A percentile compares a stretch with the other conserved stretches of the same genome.
These are phyloP conservation scores for Rusavskia elegans DNA, from an alignment of 495 filamentous ascomycete genomes.

Conservation along the genomic window DNA sequence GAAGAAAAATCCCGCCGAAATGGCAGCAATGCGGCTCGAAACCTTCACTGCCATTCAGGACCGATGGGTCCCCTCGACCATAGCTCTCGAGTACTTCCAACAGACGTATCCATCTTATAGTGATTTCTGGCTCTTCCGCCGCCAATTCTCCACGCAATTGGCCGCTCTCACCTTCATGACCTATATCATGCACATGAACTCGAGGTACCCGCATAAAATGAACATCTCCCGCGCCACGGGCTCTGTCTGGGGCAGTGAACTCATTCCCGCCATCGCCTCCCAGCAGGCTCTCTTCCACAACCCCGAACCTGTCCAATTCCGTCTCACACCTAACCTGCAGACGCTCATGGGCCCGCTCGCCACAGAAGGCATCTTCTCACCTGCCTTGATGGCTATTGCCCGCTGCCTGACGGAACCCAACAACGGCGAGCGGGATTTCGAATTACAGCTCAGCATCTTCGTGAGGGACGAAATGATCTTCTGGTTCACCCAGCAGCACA, in stretches of 20 bases:
- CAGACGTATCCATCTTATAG: slow-evolving; percentile 73
- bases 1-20: slow-evolving; percentile 49
- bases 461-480: slow-evolving; percentile 96
- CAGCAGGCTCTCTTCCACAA: slow-evolving; percentile 82
- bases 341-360: slow-evolving; percentile 88
- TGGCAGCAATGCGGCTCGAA: slow-evolving; percentile 58
- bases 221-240: slow-evolving; percentile 77
- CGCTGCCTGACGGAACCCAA: slow-evolving; percentile 88
- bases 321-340: slow-evolving; percentile 90
- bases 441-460: slow-evolving; percentile 82
- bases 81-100: slow-evolving; percentile 83
- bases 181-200: slow-evolving; percentile 89
- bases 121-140: slow-evolving; percentile 95
- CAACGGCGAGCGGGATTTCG: slow-evolving; percentile 45
- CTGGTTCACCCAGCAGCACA: slow-evolving; percentile 79
- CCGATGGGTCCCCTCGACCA: slow-evolving; percentile 65
- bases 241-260: slow-evolving; percentile 91
- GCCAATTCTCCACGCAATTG: slow-evolving; percentile 90
- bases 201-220: slow-evolving; percentile 88
- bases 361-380: slow-evolving; percentile 85
- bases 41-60: slow-evolving; percentile 83
- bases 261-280: slow-evolving; percentile 69
- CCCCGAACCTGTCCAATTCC: slow-evolving; percentile 87
- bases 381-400: slow-evolving; percentile 87
- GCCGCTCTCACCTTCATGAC: slow-evolving; percentile 98